These are phyloP conservation scores for Chionographis japonica DNA, from an alignment of 106 monocot genomes.

Conservation along the genomic window DNA sequence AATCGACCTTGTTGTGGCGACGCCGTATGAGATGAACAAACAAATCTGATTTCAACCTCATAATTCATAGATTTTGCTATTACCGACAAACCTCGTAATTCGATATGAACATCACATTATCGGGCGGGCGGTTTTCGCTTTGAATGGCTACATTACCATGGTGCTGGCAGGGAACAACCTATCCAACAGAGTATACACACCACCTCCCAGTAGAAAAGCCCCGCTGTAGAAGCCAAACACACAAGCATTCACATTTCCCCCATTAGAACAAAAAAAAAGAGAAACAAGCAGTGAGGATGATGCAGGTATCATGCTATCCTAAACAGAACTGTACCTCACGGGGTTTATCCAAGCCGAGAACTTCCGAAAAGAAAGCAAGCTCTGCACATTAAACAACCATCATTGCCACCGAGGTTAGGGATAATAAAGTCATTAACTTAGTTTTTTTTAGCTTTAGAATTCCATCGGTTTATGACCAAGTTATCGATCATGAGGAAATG, in stretches of 20 bases:
- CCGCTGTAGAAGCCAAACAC: conserved; percentile 45
- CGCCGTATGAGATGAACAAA: too few species aligned
- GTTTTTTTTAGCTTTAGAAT: too few species aligned
- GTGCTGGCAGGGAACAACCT: conserved; percentile 62
- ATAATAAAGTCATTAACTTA: too few species aligned
- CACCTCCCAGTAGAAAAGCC: conserved; percentile 81
- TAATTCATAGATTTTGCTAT: too few species aligned
- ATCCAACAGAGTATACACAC: conserved; percentile 83
- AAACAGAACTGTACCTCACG: conserved; percentile 48
- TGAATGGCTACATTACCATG: conserved; percentile 61
- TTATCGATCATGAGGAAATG: too few species aligned
- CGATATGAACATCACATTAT: too few species aligned
- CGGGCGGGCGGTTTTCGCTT: too few species aligned
- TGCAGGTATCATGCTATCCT: neutral
- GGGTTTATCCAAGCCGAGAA: conserved; percentile 99
- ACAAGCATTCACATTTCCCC: neutral
- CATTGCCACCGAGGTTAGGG: too few species aligned
- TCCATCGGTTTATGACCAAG: too few species aligned
- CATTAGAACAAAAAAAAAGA: neutral
- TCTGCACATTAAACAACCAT: conserved; percentile 36
- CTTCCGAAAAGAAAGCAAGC: conserved; percentile 84
- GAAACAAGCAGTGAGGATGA: neutral
- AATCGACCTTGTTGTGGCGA: too few species aligned
- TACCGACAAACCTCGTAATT: too few species aligned
- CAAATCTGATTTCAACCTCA: too few species aligned